Conservation (phyloP, 2,329 filamentous ascomycete genomes). For the Daldinia sp. region DNA sequence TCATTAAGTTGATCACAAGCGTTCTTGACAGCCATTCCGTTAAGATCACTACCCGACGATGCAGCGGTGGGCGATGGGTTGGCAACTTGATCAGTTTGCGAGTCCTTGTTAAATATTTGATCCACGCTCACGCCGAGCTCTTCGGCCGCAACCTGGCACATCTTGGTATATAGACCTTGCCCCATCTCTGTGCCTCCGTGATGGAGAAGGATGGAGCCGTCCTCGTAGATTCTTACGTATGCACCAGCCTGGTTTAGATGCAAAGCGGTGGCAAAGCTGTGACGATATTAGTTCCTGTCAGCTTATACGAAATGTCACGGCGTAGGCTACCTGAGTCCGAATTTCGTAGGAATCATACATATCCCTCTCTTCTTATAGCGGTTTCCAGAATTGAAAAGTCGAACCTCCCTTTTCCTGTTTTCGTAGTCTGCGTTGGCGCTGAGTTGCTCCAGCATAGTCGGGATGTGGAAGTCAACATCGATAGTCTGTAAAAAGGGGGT, state of each 20-base stretch:
- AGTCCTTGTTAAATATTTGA: slow-evolving; percentile 89
- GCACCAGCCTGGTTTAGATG: slow-evolving; percentile 96
- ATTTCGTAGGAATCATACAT: slow-evolving; percentile 91
- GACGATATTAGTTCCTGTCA: background rate
- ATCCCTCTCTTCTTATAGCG: slow-evolving; percentile 93
- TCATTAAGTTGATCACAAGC: slow-evolving; percentile 90
- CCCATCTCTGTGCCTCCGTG: slow-evolving; percentile 98
- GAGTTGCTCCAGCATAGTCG: slow-evolving; percentile 91
- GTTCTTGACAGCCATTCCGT: slow-evolving; percentile 93
- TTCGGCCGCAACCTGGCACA: slow-evolving; percentile 93
- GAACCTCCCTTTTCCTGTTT: slow-evolving; percentile 73
- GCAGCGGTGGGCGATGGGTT: slow-evolving; percentile 93
- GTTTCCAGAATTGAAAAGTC: slow-evolving; percentile 81
- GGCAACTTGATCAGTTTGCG: slow-evolving; percentile 91
- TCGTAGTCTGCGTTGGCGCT: slow-evolving; percentile 78
- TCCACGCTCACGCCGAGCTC: slow-evolving; percentile 82
- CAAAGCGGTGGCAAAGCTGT: slow-evolving; percentile 78
- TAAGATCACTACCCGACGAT: slow-evolving; percentile 91
- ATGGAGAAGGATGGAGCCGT: slow-evolving; percentile 88
- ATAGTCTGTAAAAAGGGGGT: slow-evolving; percentile 92
- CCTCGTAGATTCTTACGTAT: slow-evolving; percentile 94
- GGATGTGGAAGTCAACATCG: slow-evolving; percentile 87
- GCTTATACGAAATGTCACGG: background rate
- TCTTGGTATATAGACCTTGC: slow-evolving; percentile 95
- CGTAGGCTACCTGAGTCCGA: slow-evolving; percentile 77